Base-by-base conservation (phyloP, 176 grass and related monocot species). In the Olyra latifolia region DNA sequence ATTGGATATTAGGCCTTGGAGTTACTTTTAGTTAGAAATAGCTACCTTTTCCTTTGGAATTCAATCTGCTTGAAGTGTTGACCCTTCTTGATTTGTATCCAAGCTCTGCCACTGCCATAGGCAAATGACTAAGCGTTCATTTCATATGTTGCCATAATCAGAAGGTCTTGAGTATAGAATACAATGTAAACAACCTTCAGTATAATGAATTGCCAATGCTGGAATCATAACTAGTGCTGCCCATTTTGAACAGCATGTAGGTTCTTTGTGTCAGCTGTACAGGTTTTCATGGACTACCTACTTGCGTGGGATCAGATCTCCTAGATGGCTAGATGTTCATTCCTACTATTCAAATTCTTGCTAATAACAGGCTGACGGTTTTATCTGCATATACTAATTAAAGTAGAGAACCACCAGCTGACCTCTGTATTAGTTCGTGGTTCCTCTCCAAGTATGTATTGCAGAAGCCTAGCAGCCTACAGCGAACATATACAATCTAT, bases 21-120 rank as follows among this genome's bases (percentile, higher is more conserved):
- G 23, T 50, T 78, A 19, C 27, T 64, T n/a, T 27, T 48, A 49
- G 43, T 78, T 30, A 58, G 13, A 75, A 75, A 42, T 75, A 19
- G 13, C 32, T n/a, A 43, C 38, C 27, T 30, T 11, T 28, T 59
- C 25, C 23, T 43, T 19, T 20, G 42, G 23, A 70, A 17, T 70
- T 62, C 24, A 70, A 70, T 70, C 44, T 70, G 2, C 14, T 45
- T 70, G 15, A 29, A 32, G 60, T 61, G 25, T 32, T 29, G 25
- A 61, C 24, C 60, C 41, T 45, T 44, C 5, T 25, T 69, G 40
- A 69, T 44, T 45, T 45, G 71, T 56, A 32, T 20, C 49, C 19
- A 40, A 40, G 71, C 19, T 74, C 30, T 7, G 3, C 50, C 50
- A 57, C 52, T 74, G 32, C 52, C 12, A 41, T 53, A 24, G 13